Evolutionary conservation across 371 early-diverging fungal genomes (phyloP).

Genomic region (Mortierella sp.): DNA sequence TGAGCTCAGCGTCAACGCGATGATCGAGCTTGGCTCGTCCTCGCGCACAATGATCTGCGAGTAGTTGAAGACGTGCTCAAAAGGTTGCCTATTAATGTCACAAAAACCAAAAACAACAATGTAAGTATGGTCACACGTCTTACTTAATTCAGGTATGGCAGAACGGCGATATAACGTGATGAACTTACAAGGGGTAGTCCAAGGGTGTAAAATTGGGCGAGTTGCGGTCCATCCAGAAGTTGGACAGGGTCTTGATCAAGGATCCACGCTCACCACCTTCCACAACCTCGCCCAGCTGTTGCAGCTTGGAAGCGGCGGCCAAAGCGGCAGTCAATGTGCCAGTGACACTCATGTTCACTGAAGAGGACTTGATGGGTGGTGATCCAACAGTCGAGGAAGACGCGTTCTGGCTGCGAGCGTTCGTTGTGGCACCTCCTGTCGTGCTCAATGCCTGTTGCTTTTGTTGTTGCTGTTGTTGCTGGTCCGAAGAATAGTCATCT

Average conservation of each 20-base stretch:
- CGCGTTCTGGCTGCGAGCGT: background rate
- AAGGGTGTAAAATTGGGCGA: conserved; percentile 76
- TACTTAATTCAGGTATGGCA: too few species aligned
- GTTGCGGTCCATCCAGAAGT: conserved; percentile 77
- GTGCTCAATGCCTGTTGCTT: background rate
- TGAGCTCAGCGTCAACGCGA: conserved; percentile 83
- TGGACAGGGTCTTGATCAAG: conserved; percentile 82
- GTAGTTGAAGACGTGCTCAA: conserved; percentile 89
- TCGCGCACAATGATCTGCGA: conserved; percentile 90
- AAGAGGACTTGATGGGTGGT: conserved; percentile 33
- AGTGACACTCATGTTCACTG: conserved; percentile 45
- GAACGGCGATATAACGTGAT: too few species aligned
- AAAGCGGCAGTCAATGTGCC: conserved; percentile 52
- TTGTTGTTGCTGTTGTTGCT: conserved; percentile 20
- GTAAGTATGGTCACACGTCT: background rate
- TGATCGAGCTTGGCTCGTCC: conserved; percentile 94
- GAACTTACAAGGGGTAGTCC: conserved; percentile 80
- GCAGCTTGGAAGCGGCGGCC: conserved; percentile 51
- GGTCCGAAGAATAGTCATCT: conserved; percentile 35
- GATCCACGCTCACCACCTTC: conserved; percentile 64
- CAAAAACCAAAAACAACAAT: background rate
- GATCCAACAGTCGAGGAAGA: conserved; percentile 24
- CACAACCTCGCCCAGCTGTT: conserved; percentile 48
- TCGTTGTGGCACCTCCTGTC: background rate
- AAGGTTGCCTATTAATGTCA: conserved; percentile 64